phyloP scores from a whole-genome alignment of 441 rosid genomes.

The Euphorbia corollata region DNA sequence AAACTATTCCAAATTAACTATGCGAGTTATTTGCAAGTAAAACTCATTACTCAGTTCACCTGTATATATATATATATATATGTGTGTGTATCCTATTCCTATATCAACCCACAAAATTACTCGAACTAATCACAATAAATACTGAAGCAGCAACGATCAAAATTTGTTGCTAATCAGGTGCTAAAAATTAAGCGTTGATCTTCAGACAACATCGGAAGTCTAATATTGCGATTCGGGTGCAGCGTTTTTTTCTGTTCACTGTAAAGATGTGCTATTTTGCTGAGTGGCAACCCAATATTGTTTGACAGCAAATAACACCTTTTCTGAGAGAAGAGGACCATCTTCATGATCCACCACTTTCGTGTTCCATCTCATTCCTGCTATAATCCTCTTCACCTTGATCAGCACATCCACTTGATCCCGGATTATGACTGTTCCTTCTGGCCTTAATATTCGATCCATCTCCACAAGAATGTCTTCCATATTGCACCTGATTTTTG shows the following conservation, averaged over 20 bases:
- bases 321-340: conserved; percentile 76
- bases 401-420: conserved; percentile 65
- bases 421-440: conserved; percentile 71
- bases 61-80: no score
- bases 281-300: conserved; percentile 71
- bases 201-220: conserved; percentile 1
- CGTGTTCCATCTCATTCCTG: conserved; percentile 87
- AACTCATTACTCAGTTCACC: not conserved
- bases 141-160: conserved; percentile 14
- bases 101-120: conserved; percentile 2
- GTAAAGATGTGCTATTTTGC: conserved; percentile 44
- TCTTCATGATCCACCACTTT: conserved; percentile 90
- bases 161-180: conserved; percentile 6
- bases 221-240: not conserved
- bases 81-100: conserved; percentile 12
- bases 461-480: conserved; percentile 84
- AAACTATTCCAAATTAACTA: not conserved
- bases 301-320: conserved; percentile 63
- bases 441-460: conserved; percentile 83
- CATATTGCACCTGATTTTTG: conserved; percentile 45
- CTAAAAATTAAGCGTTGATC: not conserved
- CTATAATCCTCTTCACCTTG: conserved; percentile 53
- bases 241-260: conserved; percentile 15
- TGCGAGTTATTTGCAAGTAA: not conserved
- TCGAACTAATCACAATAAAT: conserved; percentile 7